phyloP scores from a whole-genome alignment of 228 moss, liverwort and hornwort species.

The Sphagnum fallax region DNA sequence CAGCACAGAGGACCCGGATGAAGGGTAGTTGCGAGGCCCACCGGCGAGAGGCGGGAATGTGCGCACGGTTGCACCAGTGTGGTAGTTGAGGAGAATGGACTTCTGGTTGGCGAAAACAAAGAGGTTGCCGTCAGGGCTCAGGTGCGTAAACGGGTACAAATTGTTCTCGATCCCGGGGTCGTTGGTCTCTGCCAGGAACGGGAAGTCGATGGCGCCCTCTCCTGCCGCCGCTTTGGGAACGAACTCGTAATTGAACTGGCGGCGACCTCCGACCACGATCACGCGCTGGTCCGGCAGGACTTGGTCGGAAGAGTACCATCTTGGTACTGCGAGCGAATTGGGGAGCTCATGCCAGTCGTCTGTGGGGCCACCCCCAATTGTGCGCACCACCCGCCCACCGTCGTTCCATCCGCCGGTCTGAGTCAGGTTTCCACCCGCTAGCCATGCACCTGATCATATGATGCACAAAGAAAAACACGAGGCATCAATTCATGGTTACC shows the following conservation, averaged over 20 bases:
- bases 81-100: conserved; percentile 25
- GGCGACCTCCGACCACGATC: conserved; percentile 29
- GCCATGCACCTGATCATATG: conserved; percentile 23
- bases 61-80: conserved; percentile 6
- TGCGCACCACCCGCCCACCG: conserved; percentile 13
- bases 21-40: conserved; percentile 15
- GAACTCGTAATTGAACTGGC: conserved; percentile 25
- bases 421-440: conserved; percentile 38
- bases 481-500: too few relatives aligned
- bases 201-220: conserved; percentile 10
- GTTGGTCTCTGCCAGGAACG: conserved; percentile 15
- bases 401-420: conserved; percentile 69
- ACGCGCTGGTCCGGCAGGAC: conserved; percentile 27
- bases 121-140: conserved; percentile 28
- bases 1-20: conserved; percentile 11
- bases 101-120: conserved; percentile 45
- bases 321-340: background rate
- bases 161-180: conserved; percentile 18
- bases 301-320: conserved; percentile 41
- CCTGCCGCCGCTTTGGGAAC: conserved; percentile 8
- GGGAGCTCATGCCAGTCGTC: conserved; percentile 22
- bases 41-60: conserved; percentile 7
- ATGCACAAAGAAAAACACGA: too few relatives aligned
- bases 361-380: conserved; percentile 1
- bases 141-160: conserved; percentile 37